A percentile compares a stretch with the other conserved stretches of the same genome.
phyloP scores from a whole-genome alignment of 441 rosid species.

The Eugenia klotzschiana region DNA sequence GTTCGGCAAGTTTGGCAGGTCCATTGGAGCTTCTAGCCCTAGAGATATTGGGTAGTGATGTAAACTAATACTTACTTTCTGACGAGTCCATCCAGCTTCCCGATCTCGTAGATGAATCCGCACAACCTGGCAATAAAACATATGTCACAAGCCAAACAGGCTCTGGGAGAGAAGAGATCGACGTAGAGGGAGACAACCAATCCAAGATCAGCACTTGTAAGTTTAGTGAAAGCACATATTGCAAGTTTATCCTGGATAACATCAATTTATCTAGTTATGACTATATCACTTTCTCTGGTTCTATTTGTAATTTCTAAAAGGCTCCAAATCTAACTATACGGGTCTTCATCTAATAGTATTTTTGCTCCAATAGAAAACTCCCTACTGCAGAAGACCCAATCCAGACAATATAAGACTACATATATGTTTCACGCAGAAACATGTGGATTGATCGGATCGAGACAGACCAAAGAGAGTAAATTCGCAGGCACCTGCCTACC shows the following conservation, averaged over 20 bases:
- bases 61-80: slow-evolving; percentile 27
- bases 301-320: background rate
- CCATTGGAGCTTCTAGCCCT: background rate
- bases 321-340: background rate
- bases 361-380: background rate
- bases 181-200: slow-evolving; percentile 5
- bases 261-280: background rate
- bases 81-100: slow-evolving; percentile 51
- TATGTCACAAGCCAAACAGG: background rate
- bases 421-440: background rate
- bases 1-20: background rate
- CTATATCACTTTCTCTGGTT: background rate
- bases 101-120: slow-evolving; percentile 40
- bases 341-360: background rate
- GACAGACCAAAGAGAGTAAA: background rate
- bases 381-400: background rate
- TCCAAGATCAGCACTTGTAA: background rate
- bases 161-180: background rate
- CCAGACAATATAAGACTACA: background rate
- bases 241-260: background rate
- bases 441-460: background rate
- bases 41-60: background rate
- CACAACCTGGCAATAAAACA: slow-evolving; percentile 22
- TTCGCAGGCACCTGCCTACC: background rate
- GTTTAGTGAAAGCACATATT: background rate